Evolutionary conservation across 192 early-diverging fungal genomes (phyloP), one percentile per base, ranked within the genome.

Genomic region (Backusella australiensis): DNA sequence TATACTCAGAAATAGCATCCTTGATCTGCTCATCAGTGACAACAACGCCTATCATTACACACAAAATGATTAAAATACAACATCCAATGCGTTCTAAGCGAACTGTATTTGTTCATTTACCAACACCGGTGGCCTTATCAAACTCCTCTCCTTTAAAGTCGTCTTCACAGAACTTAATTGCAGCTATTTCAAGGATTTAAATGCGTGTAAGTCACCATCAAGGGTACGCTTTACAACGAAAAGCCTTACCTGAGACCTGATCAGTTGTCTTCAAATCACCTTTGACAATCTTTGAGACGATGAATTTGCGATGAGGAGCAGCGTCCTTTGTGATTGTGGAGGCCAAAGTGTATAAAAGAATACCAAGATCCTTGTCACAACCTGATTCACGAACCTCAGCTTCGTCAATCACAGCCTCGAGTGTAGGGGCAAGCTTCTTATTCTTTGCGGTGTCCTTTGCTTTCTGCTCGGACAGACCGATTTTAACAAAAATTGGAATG

Each of bases 361-460:
- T 89, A 39, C 96, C 95, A 32, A 80, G 82, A 4, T 83, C 71
- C 76, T 93, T 89, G 32, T 90, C 85, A 36, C 84, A 84, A 7
- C 83, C 82, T 36, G 76, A 80, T 34, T 83, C 71, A 23, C 76
- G 75, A 69, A 86, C 79, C 17, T 90, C 86, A 9, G 94, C 93
- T 56, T 91, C 90, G 41, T 82, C 75, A 69, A 97, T 93, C n/a
- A 93, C 86, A 34, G 71, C 78, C 72, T 90, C 86, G 38, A 99
- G 87, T 26, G 86, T 89, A 6, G 93, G 92, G 3, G 93, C 92
- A 11, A 99, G 85, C 84, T 98, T 99, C 84, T 99, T 99, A 88
- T 99, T 99, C 71, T 90, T 91, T 38, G 93, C 94, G 0, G 97
- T 96, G 78, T 98, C 96, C 82, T 94, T 94, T 74, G 97, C 97